phyloP scores from a whole-genome alignment of 352 stramenopile genomes.

The Phytophthora meadii region DNA sequence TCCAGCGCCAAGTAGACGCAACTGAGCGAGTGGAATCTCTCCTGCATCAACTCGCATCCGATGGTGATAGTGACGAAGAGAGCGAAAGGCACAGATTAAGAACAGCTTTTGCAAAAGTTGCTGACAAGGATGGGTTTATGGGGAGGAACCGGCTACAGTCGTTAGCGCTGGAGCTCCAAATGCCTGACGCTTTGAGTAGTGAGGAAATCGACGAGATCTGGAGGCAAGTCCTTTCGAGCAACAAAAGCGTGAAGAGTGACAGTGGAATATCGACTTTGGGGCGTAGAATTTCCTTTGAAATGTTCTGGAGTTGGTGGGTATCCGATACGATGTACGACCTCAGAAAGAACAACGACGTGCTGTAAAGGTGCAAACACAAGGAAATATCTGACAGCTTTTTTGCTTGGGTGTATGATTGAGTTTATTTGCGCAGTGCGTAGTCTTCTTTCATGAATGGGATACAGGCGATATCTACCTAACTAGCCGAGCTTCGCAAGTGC shows the following conservation, averaged over 20 bases:
- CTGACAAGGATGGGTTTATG: constrained; percentile 19
- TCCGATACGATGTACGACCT: constrained; percentile 46
- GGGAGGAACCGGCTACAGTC: constrained; percentile 40
- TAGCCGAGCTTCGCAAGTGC: constrained; percentile 70
- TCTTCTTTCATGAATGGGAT: constrained; percentile 30
- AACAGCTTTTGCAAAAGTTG: constrained; percentile 43
- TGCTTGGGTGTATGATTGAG: constrained; percentile 37
- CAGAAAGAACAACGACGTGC: constrained; percentile 7
- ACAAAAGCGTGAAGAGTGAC: background rate
- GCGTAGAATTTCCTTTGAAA: constrained; percentile 38
- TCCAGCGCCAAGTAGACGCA: constrained; percentile 46
- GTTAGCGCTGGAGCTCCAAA: constrained; percentile 43
- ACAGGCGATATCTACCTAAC: constrained; percentile 43
- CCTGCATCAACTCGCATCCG: constrained; percentile 11
- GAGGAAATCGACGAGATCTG: constrained; percentile 67
- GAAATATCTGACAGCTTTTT: background rate
- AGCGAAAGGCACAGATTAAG: constrained; percentile 31
- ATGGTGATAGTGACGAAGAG: constrained; percentile 32
- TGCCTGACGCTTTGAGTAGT: constrained; percentile 31
- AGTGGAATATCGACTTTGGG: background rate
- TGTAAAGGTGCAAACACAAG: background rate
- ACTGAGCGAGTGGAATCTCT: constrained; percentile 34
- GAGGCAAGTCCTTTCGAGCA: constrained; percentile 39
- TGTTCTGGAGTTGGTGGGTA: constrained; percentile 70
- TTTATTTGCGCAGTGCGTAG: constrained; percentile 32